Base-by-base conservation (phyloP, 768 basidiomycete species). In the Lentinula detonsa region DNA sequence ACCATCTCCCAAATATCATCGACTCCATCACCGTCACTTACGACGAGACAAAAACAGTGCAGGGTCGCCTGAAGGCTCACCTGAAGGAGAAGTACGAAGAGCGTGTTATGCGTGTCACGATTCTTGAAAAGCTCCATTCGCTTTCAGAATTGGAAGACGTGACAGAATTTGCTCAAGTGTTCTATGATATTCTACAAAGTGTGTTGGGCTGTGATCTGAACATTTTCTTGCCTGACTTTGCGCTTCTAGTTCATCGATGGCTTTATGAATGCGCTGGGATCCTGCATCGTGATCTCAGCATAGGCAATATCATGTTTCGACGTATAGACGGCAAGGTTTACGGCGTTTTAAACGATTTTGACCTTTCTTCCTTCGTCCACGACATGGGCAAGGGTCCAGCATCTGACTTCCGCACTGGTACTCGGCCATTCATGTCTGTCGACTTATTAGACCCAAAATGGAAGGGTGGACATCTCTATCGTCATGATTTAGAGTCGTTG, bases 1-100 rank as follows among this genome's bases (percentile, higher is more conserved):
- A 60, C n/a, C 59, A 60, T 52, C 50, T 60, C 15, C 59, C 59
- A 16, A 13, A 16, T 18, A 34, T 55, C 35, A 16, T 35, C 15
- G 21, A 31, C 7, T 51, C 21, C 28, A 51, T 51, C 18, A 51
- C 49, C 11, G 7, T 51, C 9, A 8, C 18, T 0, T 45, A 50
- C 31, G 10, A 50, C 45, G 10, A 49, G n/a, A 18, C 13, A 31
- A 15, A 35, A 49, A 7, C 39, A 2, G 43, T 18, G 3, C 39
- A 49, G 18, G 57, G 18, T 50, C n/a, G 34, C 3, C 31, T 51
- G 11, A 51, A 51, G 28, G 43, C 16, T 23, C 34, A 45, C 7
- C 11, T 28, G 0, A 45, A 49, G 42, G 33, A 59, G 5, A 8
- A 11, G 21, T 60, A 60, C 59, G 59, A 56, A 35, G 34, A 60